Evolutionary conservation across 2,329 filamentous ascomycete species (phyloP).

Genomic region (Periconia sp.): DNA sequence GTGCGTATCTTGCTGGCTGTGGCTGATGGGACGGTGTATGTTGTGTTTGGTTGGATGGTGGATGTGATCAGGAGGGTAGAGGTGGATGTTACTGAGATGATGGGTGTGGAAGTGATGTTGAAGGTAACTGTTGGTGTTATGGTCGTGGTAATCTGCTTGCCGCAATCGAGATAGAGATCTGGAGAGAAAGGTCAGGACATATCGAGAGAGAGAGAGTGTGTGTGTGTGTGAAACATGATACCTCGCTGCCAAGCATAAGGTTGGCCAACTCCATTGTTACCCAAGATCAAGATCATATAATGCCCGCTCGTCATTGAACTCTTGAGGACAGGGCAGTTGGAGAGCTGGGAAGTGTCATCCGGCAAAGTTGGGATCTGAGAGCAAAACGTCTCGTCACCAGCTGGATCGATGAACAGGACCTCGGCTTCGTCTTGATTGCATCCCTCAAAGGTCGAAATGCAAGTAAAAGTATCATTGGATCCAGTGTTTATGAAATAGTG

Average conservation of each 20-base stretch:
- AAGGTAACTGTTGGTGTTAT: constrained; percentile 37
- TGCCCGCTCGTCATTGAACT: constrained; percentile 47
- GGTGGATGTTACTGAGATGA: constrained; percentile 22
- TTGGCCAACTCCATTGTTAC: constrained; percentile 48
- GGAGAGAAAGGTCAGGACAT: neutral
- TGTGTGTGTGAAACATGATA: constrained; percentile 22
- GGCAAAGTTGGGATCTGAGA: constrained; percentile 45
- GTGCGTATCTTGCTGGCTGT: constrained; percentile 37
- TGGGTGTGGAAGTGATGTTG: constrained; percentile 32
- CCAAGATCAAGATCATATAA: constrained; percentile 48
- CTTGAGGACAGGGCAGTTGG: constrained; percentile 48
- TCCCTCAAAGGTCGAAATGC: constrained; percentile 48
- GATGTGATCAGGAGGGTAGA: constrained; percentile 27
- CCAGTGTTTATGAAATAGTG: constrained; percentile 50
- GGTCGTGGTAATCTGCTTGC: constrained; percentile 34
- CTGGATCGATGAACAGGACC: constrained; percentile 47
- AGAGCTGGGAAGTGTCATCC: constrained; percentile 40
- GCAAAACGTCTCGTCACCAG: constrained; percentile 45
- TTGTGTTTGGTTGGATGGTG: constrained; percentile 30
- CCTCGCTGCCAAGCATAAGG: constrained; percentile 51
- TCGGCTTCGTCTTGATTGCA: constrained; percentile 46
- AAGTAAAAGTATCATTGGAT: constrained; percentile 46
- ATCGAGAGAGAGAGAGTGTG: neutral
- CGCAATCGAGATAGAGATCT: constrained; percentile 39
- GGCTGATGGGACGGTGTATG: constrained; percentile 32